Evolutionary conservation across 306 rosid genomes (phyloP), one percentile per base, ranked within the genome.

Genomic region (Notholithocarpus densiflorus): DNA sequence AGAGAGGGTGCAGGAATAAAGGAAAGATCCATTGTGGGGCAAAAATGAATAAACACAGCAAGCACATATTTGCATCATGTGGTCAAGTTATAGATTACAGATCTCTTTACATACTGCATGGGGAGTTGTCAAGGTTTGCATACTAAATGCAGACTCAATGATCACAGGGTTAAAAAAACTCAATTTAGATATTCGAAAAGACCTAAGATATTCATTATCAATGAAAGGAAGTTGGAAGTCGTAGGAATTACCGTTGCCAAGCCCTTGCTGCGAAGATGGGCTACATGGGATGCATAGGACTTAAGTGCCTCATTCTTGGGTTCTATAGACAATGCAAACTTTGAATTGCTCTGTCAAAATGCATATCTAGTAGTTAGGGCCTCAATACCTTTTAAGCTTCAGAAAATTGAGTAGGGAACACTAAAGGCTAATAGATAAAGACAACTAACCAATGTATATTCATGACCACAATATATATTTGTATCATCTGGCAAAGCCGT

Each of bases 281-380:
- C 85, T 56, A 95, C 87, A 60, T 84, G 87, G 56, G 92, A 82
- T 55, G 90, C 97, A 85, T 91, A 95, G 59, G 93, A 91, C 73
- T 86, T 90, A 77, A 95, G 97, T 82, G 90, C 94, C 87, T 90
- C 87, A 79, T 95, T 95, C 79, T 83, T 76, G 15, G 98, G 98
- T 79, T 95, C 99, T 78, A 95, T 75, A 40, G 92, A 91, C 85
- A 95, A 83, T 48, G 98, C 98, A 79, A 95, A 95, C 91, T 91
- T 91, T 13, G 93, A 85, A 87, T 93, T 91, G 77, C 88, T 88
- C 99, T 95, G 94, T 68, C 74, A 83, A 81, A 82, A 64, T 65
- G 75, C 57, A 74, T 40, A 70, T 26, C 84, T 18, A 70, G 68
- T 71, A 61, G 81, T 86, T 77, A 90, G 79, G 68, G 27, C 51